Base-by-base conservation (phyloP, 2,329 filamentous ascomycete genomes). In the Nothophoma quercina region DNA sequence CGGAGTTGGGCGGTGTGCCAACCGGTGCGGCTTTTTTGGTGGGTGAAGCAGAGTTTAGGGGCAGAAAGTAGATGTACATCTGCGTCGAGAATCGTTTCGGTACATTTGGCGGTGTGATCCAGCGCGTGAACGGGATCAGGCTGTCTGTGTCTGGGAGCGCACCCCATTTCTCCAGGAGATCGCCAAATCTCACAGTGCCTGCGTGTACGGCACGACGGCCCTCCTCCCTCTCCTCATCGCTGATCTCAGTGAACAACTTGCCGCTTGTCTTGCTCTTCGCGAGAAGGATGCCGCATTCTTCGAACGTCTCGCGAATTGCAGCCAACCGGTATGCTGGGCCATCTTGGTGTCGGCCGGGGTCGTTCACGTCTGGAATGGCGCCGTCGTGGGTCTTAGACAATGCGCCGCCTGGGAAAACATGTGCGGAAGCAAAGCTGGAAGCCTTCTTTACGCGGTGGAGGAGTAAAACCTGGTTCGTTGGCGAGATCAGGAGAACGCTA, bases 51-150 rank as follows among this genome's bases (percentile, higher is more conserved):
- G 75, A 72, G 9, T 63, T 59, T 5, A 87, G 75, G 0, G 92
- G 92, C 2, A 97, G 81, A 74, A 96, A 88, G 75, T 96, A 96
- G 9, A 98, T 74, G 75, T 98, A 99, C 93, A 98, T 98, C 71
- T 97, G 93, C 0, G 93, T 97, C 0, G 90, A 91, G 77, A 96
- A 99, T 36, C 95, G 84, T 64, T 88, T 91, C 0, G 86, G 83
- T 1, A 88, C 78, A 56, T 84, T 85, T 0, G 79, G 75, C 0
- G 93, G 93, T 2, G 95, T 98, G 49, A 98, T 82, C 95, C 95
- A 98, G 46, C 91, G 85, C 0, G 93, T 96, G 69, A 96, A 97
- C 0, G 93, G 91, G 7, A 90, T 78, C 3, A 97, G 77, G 29
- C 81, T 79, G 1, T 87, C 87, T 45, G 81, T 81, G 71, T 96